Evolutionary conservation across 2,329 filamentous ascomycete species (phyloP).

Genomic region (Dryadomyces quercivorus): DNA sequence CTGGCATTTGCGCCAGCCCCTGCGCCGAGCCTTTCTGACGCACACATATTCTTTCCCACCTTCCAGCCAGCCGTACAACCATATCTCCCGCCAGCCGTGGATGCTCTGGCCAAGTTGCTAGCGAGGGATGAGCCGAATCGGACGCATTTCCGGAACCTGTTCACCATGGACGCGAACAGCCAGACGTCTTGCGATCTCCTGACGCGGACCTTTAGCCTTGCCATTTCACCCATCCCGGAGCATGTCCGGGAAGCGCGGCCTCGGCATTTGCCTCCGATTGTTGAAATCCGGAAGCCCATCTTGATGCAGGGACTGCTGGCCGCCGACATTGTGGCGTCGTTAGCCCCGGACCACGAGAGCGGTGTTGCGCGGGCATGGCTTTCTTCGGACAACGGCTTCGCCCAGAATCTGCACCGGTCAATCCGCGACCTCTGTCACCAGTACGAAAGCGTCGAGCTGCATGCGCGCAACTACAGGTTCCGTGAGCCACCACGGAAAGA

Average conservation of each 20-base stretch:
- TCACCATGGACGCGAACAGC: constrained; percentile 56
- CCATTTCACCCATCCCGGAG: constrained; percentile 75
- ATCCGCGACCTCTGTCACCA: constrained; percentile 59
- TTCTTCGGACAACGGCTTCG: constrained; percentile 71
- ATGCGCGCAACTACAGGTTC: constrained; percentile 17
- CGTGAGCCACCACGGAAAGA: constrained; percentile 29
- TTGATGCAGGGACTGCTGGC: constrained; percentile 87
- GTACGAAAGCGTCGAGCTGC: constrained; percentile 27
- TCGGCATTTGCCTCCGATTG: constrained; percentile 48
- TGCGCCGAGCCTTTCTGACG: constrained; percentile 43
- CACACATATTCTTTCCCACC: constrained; percentile 59
- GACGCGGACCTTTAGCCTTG: constrained; percentile 75
- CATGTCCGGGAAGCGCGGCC: constrained; percentile 37
- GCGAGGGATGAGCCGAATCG: constrained; percentile 90
- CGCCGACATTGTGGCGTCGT: constrained; percentile 72
- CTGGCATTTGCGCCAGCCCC: constrained; percentile 80
- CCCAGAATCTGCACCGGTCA: constrained; percentile 64
- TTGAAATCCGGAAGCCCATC: constrained; percentile 76
- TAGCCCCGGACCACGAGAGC: constrained; percentile 53
- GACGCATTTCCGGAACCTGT: constrained; percentile 70
- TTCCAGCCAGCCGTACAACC: constrained; percentile 75
- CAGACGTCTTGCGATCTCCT: constrained; percentile 64
- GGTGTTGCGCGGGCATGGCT: constrained; percentile 70
- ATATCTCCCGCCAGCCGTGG: constrained; percentile 81
- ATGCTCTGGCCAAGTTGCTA: constrained; percentile 81